Percentiles rank a stretch among this genome's conserved stretches.
These are phyloP conservation scores for Kwoniella mangroviensis DNA, from an alignment of 768 basidiomycete genomes.

Conservation along the genomic window DNA sequence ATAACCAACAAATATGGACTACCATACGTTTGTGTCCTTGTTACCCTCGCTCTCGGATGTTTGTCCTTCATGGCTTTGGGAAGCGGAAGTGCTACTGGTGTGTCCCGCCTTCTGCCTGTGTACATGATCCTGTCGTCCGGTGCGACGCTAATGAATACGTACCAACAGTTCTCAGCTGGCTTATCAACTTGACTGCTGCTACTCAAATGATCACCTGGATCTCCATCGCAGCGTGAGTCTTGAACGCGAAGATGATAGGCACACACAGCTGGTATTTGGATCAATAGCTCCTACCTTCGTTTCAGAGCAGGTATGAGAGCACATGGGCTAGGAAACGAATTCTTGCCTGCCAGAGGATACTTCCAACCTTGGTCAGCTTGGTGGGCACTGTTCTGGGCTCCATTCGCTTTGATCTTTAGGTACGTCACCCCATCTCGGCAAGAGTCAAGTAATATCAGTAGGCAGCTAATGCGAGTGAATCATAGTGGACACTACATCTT, in stretches of 20 bases:
- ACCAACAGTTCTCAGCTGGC: constrained; percentile 19
- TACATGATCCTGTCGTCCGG: no score
- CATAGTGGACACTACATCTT: constrained; percentile 28
- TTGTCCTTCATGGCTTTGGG: constrained; percentile 36
- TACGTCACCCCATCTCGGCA: constrained; percentile 3
- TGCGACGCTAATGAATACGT: neutral
- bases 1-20: constrained; percentile 27
- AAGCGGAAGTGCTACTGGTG: constrained; percentile 28
- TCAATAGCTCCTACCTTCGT: constrained; percentile 30
- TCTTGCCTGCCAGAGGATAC: constrained; percentile 16
- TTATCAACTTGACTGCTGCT: constrained; percentile 30
- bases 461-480: neutral
- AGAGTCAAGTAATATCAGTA: neutral
- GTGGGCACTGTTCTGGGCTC: constrained; percentile 9
- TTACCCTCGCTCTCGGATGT: constrained; percentile 23
- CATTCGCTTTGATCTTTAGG: constrained; percentile 24
- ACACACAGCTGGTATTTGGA: neutral
- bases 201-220: constrained; percentile 41
- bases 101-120: neutral
- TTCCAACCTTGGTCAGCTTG: constrained; percentile 28
- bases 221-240: constrained; percentile 25
- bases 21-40: constrained; percentile 24
- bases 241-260: neutral
- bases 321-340: constrained; percentile 26
- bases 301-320: constrained; percentile 36